A percentile compares a stretch with the other conserved stretches of the same genome.
Evolutionary conservation across 2,329 filamentous ascomycete genomes (phyloP).

Genomic region (Coleophoma crateriformis): DNA sequence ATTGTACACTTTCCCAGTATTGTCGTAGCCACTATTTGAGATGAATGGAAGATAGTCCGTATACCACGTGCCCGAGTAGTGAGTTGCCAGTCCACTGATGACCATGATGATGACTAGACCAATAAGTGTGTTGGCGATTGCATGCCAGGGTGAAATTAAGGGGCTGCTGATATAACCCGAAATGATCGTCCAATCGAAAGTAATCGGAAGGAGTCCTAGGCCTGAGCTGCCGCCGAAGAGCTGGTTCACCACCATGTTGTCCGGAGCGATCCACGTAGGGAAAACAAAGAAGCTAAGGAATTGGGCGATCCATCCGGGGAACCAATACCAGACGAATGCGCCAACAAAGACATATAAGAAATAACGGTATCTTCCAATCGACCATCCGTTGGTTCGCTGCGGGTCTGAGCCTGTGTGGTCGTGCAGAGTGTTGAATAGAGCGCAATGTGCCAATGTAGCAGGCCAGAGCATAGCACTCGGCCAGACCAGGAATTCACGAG

Average conservation of each 20-base stretch:
- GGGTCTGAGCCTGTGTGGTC: constrained; percentile 74
- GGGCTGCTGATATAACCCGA: constrained; percentile 73
- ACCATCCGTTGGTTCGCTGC: constrained; percentile 67
- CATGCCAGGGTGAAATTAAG: constrained; percentile 79
- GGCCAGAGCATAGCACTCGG: constrained; percentile 92
- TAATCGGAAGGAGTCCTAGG: constrained; percentile 76
- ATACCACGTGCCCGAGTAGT: constrained; percentile 75
- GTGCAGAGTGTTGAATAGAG: constrained; percentile 84
- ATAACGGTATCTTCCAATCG: constrained; percentile 75
- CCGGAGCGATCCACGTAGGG: constrained; percentile 81
- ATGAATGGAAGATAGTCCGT: constrained; percentile 84
- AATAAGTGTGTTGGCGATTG: constrained; percentile 76
- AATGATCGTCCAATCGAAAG: constrained; percentile 89
- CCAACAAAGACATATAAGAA: constrained; percentile 69
- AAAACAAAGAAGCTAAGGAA: constrained; percentile 86
- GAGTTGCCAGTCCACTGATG: constrained; percentile 73
- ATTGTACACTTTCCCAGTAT: constrained; percentile 73
- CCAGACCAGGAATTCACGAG: constrained; percentile 73
- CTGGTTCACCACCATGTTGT: constrained; percentile 81
- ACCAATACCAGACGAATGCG: constrained; percentile 77
- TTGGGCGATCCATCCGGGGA: constrained; percentile 77
- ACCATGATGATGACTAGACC: constrained; percentile 80
- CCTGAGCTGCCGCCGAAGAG: constrained; percentile 83
- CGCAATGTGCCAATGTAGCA: constrained; percentile 78
- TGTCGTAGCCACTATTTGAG: constrained; percentile 80